These are phyloP conservation scores for Rhytidhysteron rufulum DNA, from an alignment of 2,329 filamentous ascomycete genomes.

Conservation along the genomic window DNA sequence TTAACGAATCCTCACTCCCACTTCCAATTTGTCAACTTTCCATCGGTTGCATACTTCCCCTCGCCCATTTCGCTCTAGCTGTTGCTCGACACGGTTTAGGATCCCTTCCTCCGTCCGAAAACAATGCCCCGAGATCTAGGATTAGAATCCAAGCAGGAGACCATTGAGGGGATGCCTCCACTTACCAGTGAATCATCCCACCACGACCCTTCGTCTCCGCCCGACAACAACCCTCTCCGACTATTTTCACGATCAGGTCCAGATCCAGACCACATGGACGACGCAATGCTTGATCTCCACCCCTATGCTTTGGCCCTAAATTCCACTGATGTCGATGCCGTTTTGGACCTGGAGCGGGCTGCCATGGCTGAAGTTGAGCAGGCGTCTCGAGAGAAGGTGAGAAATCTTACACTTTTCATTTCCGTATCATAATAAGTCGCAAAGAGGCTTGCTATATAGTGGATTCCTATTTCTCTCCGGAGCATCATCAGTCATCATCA, in stretches of 20 bases:
- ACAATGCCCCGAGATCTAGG: slow-evolving; percentile 43
- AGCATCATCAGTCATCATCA: no score
- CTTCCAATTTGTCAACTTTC: no score
- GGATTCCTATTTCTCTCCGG: no score
- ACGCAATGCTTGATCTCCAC: slow-evolving; percentile 47
- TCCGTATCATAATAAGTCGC: no score
- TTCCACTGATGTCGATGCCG: slow-evolving; percentile 60
- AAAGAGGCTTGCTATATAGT: no score
- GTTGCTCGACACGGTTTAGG: no score
- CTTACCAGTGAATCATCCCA: slow-evolving; percentile 29
- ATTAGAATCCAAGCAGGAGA: slow-evolving; percentile 33
- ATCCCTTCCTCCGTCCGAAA: no score
- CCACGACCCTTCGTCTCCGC: slow-evolving; percentile 6
- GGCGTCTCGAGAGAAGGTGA: slow-evolving; percentile 58
- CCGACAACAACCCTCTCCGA: slow-evolving; percentile 14
- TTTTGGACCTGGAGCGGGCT: slow-evolving; percentile 55
- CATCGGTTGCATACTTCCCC: no score
- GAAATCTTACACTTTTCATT: no score
- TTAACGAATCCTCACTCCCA: no score
- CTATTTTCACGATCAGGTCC: slow-evolving; percentile 20
- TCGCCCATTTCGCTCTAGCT: no score
- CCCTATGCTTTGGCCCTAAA: slow-evolving; percentile 73
- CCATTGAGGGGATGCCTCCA: slow-evolving; percentile 33
- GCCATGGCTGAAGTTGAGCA: slow-evolving; percentile 58
- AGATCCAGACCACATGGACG: slow-evolving; percentile 42